Percentiles rank a stretch among this genome's conserved stretches.
phyloP scores from a whole-genome alignment of 108 stramenopile species.

The Discostella stelligeroides region DNA sequence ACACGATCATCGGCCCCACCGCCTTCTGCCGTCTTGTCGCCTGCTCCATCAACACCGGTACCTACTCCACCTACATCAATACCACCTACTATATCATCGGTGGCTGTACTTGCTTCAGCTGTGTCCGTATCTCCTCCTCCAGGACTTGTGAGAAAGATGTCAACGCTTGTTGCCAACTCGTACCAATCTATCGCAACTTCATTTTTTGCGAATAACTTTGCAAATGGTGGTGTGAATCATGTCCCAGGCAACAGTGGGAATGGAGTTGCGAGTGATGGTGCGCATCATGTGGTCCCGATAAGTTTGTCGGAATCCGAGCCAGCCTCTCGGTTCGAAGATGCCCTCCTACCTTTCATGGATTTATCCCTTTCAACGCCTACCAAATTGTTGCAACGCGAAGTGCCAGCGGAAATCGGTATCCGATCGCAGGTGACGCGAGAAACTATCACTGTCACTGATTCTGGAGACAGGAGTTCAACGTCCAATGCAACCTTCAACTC shows the following conservation, averaged over 20 bases:
- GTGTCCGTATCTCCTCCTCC: conserved; percentile 1
- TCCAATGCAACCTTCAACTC: conserved; percentile 20
- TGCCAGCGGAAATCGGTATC: conserved; percentile 45
- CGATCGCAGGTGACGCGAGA: conserved; percentile 11
- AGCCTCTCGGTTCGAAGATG: conserved; percentile 19
- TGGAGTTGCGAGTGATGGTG: too few relatives aligned
- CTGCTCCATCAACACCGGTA: conserved; percentile 4
- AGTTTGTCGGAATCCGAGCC: conserved; percentile 8
- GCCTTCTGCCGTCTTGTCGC: too few relatives aligned
- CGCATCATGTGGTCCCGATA: conserved; percentile 18
- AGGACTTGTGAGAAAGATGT: neutral
- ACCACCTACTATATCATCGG: conserved; percentile 1
- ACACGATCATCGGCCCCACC: too few relatives aligned
- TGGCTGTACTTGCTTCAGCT: conserved; percentile 7
- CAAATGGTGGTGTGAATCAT: too few relatives aligned
- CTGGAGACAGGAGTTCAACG: conserved; percentile 25
- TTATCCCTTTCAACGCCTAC: conserved; percentile 3
- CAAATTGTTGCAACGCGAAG: conserved; percentile 14
- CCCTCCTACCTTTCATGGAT: conserved; percentile 18
- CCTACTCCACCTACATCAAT: conserved; percentile 7
- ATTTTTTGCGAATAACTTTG: too few relatives aligned
- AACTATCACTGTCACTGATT: conserved; percentile 30
- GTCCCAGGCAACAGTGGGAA: too few relatives aligned
- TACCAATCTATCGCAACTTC: conserved; percentile 6
- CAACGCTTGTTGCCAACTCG: neutral